phyloP scores from a whole-genome alignment of 2,329 filamentous ascomycete species.

The Orbilia oligospora region DNA sequence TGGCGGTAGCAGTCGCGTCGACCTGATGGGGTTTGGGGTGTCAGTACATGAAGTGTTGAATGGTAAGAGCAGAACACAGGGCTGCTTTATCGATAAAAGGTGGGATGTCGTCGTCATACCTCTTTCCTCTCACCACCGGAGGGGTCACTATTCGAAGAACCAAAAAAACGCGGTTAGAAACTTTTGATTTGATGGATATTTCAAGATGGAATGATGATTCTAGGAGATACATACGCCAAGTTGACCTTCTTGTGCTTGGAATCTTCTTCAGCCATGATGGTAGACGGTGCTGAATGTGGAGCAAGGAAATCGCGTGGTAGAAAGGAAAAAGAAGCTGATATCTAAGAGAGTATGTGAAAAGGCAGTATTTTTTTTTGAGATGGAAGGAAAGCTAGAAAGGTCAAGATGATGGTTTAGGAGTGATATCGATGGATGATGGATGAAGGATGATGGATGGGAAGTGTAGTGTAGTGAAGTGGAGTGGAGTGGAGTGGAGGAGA shows the following conservation, averaged over 20 bases:
- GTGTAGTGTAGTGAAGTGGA: background rate
- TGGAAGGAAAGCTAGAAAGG: background rate
- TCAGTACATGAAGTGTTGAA: slow-evolving; percentile 66
- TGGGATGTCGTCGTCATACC: slow-evolving; percentile 71
- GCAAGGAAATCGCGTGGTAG: slow-evolving; percentile 26
- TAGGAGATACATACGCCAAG: slow-evolving; percentile 75
- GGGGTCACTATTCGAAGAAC: slow-evolving; percentile 76
- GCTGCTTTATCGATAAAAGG: slow-evolving; percentile 62
- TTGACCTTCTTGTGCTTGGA: slow-evolving; percentile 81
- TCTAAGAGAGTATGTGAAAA: slow-evolving; percentile 16
- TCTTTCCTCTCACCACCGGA: slow-evolving; percentile 90
- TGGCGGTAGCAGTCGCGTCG: slow-evolving; percentile 93
- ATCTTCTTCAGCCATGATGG: slow-evolving; percentile 63
- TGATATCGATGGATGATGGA: slow-evolving; percentile 18
- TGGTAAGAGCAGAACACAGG: slow-evolving; percentile 20
- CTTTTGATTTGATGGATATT: slow-evolving; percentile 26
- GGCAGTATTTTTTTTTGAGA: too few relatives aligned
- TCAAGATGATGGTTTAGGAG: slow-evolving; percentile 1
- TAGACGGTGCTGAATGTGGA: slow-evolving; percentile 7
- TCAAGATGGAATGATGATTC: slow-evolving; percentile 29
- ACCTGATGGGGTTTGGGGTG: slow-evolving; percentile 72
- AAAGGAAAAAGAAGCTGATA: slow-evolving; percentile 9
- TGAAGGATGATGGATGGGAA: background rate
- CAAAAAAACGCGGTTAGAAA: slow-evolving; percentile 63
- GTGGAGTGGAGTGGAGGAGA: slow-evolving; percentile 40